Conservation (phyloP, 495 filamentous ascomycete species). For the Tetracladium marchalianum region DNA sequence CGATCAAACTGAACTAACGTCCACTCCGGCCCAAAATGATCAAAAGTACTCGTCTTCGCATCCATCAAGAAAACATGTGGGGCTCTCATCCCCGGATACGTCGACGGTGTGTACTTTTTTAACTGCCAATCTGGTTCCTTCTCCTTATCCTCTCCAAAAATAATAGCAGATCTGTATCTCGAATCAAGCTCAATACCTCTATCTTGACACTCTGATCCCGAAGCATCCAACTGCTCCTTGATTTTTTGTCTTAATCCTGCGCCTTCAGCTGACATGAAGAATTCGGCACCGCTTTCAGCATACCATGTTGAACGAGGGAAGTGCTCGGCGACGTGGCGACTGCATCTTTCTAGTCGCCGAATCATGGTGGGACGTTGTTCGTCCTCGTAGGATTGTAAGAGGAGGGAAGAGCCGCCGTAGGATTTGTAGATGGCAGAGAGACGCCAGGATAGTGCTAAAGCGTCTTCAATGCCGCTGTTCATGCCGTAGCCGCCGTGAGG, state of each 20-base stretch:
- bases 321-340: slow-evolving; percentile 2
- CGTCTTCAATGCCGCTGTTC: slow-evolving; percentile 26
- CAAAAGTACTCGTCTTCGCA: slow-evolving; percentile 20
- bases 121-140: slow-evolving; percentile 13
- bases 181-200: slow-evolving; percentile 22
- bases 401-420: slow-evolving; percentile 10
- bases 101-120: slow-evolving; percentile 18
- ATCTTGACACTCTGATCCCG: slow-evolving; percentile 9
- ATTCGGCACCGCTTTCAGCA: not conserved
- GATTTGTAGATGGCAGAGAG: slow-evolving; percentile 19
- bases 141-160: slow-evolving; percentile 10
- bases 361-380: slow-evolving; percentile 20
- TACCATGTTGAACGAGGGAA: not conserved
- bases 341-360: slow-evolving; percentile 9
- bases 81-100: slow-evolving; percentile 21
- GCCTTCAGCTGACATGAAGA: not conserved
- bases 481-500: slow-evolving; percentile 25
- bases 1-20: slow-evolving; percentile 22
- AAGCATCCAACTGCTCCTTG: not conserved
- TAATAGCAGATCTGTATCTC: slow-evolving; percentile 17
- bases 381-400: slow-evolving; percentile 17
- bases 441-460: slow-evolving; percentile 24
- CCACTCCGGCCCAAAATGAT: slow-evolving; percentile 21
- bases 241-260: not conserved
- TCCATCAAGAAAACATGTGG: slow-evolving; percentile 26